Conservation (phyloP, 192 early-diverging fungal genomes). For the Tieghemiomyces parasiticus region DNA sequence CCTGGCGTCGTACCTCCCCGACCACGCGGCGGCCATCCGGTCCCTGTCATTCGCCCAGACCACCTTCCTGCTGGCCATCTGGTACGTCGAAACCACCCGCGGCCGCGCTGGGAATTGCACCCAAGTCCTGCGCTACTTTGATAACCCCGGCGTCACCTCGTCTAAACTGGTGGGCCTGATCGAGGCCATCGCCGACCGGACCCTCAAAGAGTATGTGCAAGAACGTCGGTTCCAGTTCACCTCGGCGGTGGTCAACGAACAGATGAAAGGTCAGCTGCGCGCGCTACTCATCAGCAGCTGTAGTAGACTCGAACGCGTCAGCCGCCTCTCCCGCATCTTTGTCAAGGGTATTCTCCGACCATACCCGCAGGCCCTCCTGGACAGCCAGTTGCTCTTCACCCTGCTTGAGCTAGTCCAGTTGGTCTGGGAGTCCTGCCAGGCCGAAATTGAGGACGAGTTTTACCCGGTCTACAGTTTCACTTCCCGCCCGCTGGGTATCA, state of each 20-base stretch:
- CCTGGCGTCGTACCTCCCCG: constrained; percentile 39
- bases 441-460: constrained; percentile 65
- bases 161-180: constrained; percentile 57
- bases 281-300: constrained; percentile 48
- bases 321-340: constrained; percentile 44
- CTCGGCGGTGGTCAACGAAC: constrained; percentile 8
- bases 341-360: constrained; percentile 37
- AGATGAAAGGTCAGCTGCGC: constrained; percentile 31
- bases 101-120: constrained; percentile 50
- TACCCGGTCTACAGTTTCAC: constrained; percentile 55
- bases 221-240: constrained; percentile 1
- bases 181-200: constrained; percentile 59
- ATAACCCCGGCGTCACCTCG: constrained; percentile 69
- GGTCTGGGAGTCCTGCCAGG: constrained; percentile 61
- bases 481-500: constrained; percentile 39
- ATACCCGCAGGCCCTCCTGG: constrained; percentile 68
- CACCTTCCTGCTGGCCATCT: constrained; percentile 69
- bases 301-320: constrained; percentile 54
- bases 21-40: constrained; percentile 33
- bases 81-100: constrained; percentile 69
- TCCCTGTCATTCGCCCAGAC: constrained; percentile 51
- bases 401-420: constrained; percentile 75
- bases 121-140: constrained; percentile 66
- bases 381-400: constrained; percentile 44
- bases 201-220: constrained; percentile 14